phyloP scores from a whole-genome alignment of 1,139 yeast genomes.

The Pichia sp. region DNA sequence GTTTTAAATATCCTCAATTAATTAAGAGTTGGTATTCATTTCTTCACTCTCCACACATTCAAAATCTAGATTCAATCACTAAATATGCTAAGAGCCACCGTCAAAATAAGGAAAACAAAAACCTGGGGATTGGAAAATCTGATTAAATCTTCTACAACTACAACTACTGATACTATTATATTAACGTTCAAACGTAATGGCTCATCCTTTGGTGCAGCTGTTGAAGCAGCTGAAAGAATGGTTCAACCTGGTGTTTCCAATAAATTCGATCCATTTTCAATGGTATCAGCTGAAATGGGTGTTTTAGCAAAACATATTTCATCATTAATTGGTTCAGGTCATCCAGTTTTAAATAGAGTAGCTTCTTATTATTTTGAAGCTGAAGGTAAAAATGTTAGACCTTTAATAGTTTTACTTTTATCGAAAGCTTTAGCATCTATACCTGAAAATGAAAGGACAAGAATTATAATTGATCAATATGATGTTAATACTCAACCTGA shows the following conservation, averaged over 20 bases:
- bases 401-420: constrained; percentile 74
- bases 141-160: too few relatives aligned
- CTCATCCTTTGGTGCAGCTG: constrained; percentile 52
- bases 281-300: constrained; percentile 95
- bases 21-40: too few relatives aligned
- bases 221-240: constrained; percentile 70
- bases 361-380: constrained; percentile 91
- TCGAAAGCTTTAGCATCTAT: constrained; percentile 76
- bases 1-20: too few relatives aligned
- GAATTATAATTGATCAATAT: constrained; percentile 50
- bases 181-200: constrained; percentile 8
- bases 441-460: constrained; percentile 60
- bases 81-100: too few relatives aligned
- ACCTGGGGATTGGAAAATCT: too few relatives aligned
- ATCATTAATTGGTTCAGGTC: constrained; percentile 80
- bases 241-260: constrained; percentile 60
- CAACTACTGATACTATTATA: too few relatives aligned
- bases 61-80: too few relatives aligned
- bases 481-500: constrained; percentile 63
- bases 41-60: too few relatives aligned
- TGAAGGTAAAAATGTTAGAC: constrained; percentile 93
- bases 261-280: constrained; percentile 70
- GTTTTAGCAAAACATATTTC: constrained; percentile 83
- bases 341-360: constrained; percentile 84
- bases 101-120: too few relatives aligned